Evolutionary conservation across 108 stramenopile genomes (phyloP).

Genomic region (Skeletonema marinoi): DNA sequence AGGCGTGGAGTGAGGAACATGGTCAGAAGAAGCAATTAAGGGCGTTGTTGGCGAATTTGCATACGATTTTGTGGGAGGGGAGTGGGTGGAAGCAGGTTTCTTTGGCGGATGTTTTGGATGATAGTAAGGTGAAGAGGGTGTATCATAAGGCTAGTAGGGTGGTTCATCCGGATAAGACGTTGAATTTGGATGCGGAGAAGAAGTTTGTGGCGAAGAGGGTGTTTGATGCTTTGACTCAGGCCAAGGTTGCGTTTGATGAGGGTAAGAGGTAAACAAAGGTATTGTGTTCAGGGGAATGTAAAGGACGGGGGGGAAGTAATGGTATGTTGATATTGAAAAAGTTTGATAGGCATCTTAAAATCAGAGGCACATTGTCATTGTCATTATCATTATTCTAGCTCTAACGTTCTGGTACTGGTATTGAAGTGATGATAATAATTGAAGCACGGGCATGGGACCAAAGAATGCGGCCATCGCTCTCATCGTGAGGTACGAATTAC

Average conservation of each 20-base stretch:
- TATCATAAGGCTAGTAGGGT: conserved; percentile 92
- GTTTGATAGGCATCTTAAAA: too few relatives aligned
- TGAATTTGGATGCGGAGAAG: conserved; percentile 83
- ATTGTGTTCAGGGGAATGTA: too few relatives aligned
- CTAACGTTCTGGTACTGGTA: too few relatives aligned
- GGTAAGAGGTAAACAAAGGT: conserved; percentile 32
- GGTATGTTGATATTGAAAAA: too few relatives aligned
- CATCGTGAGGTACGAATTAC: too few relatives aligned
- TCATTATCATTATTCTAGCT: too few relatives aligned
- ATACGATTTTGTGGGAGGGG: conserved; percentile 92
- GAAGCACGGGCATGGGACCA: too few relatives aligned
- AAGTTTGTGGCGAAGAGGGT: conserved; percentile 93
- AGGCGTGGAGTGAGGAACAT: conserved; percentile 89
- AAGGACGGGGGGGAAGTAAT: too few relatives aligned
- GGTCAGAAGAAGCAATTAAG: conserved; percentile 95
- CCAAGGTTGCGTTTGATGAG: conserved; percentile 82
- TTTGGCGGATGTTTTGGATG: conserved; percentile 93
- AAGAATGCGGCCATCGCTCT: too few relatives aligned
- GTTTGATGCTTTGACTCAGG: conserved; percentile 92
- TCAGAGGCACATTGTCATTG: too few relatives aligned
- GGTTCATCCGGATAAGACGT: conserved; percentile 96
- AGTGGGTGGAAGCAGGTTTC: conserved; percentile 90
- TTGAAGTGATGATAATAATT: too few relatives aligned
- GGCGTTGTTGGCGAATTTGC: conserved; percentile 94
- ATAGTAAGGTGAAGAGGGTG: conserved; percentile 82